These are phyloP conservation scores for Rhodosporidiobolus odoratus DNA, from an alignment of 768 basidiomycete species.

Conservation along the genomic window DNA sequence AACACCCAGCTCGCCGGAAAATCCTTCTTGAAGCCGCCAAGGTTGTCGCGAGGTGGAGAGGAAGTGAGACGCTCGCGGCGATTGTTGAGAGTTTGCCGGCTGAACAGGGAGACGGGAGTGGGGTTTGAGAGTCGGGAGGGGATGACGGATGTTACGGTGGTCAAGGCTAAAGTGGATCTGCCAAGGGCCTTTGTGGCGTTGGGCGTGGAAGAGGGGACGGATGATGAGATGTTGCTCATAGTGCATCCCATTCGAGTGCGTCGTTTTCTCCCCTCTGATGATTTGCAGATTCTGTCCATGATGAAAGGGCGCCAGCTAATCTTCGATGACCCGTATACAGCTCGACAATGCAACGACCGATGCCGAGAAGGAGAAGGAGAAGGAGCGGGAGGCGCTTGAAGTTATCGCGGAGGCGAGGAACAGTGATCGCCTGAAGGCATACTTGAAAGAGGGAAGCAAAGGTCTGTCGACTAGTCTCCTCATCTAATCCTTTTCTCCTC, in stretches of 20 bases:
- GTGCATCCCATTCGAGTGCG: slow-evolving; percentile 66
- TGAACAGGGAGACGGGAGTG: background rate
- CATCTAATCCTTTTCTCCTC: background rate
- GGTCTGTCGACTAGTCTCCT: no score
- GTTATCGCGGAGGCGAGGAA: slow-evolving; percentile 66
- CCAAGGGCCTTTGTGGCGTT: slow-evolving; percentile 66
- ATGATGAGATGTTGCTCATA: slow-evolving; percentile 65
- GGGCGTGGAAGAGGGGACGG: slow-evolving; percentile 65
- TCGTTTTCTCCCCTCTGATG: slow-evolving; percentile 25
- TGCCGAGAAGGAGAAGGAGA: slow-evolving; percentile 16
- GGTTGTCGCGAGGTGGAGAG: background rate
- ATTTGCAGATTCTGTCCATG: background rate
- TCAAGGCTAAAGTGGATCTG: slow-evolving; percentile 53
- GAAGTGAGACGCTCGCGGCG: slow-evolving; percentile 14
- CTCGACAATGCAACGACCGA: slow-evolving; percentile 11
- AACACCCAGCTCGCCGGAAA: slow-evolving; percentile 11
- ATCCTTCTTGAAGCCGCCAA: slow-evolving; percentile 8
- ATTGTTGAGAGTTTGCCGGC: slow-evolving; percentile 1
- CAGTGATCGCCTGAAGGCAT: slow-evolving; percentile 64
- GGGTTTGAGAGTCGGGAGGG: no score
- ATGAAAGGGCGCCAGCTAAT: background rate
- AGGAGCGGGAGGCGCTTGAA: slow-evolving; percentile 56
- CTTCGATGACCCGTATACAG: background rate
- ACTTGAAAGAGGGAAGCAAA: slow-evolving; percentile 63
- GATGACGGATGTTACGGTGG: background rate